Conservation (phyloP, 306 rosid species). For the Astragalus membranaceus region DNA sequence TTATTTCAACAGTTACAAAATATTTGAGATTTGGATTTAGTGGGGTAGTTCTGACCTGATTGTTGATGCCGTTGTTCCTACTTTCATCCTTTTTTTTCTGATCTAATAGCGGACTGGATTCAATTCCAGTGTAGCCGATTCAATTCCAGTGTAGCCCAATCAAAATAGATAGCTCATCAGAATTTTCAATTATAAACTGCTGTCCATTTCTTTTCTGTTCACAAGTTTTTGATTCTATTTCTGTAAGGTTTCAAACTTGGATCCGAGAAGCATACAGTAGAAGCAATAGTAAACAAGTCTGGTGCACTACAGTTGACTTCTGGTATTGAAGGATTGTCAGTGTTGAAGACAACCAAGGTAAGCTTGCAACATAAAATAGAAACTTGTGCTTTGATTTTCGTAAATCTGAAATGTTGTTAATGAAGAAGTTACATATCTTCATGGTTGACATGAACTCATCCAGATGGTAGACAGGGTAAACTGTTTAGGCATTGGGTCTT, state of each 20-base stretch:
- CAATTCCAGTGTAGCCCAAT: not conserved
- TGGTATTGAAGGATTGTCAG: conserved; percentile 75
- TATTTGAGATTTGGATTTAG: not conserved
- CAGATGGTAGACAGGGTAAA: not conserved
- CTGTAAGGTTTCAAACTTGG: conserved; percentile 89
- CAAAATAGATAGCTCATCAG: not conserved
- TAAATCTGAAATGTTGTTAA: not conserved
- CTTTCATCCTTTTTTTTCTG: not conserved
- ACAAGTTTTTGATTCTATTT: conserved; percentile 5
- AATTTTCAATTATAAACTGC: not conserved
- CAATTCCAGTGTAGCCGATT: not conserved
- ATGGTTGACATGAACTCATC: not conserved
- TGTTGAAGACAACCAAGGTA: conserved; percentile 86
- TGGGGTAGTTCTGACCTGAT: not conserved
- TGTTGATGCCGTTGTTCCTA: not conserved
- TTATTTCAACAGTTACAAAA: too few relatives aligned
- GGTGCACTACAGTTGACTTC: conserved; percentile 66
- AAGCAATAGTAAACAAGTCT: conserved; percentile 56
- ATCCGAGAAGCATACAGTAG: conserved; percentile 78
- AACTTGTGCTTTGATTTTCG: not conserved
- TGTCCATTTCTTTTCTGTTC: not conserved
- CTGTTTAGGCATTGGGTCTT: not conserved
- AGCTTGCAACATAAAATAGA: conserved; percentile 8
- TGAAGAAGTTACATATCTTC: not conserved
- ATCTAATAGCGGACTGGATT: not conserved